These are phyloP conservation scores for Waltiozyma sp. DNA, from an alignment of 1,139 yeast genomes.

Conservation along the genomic window DNA sequence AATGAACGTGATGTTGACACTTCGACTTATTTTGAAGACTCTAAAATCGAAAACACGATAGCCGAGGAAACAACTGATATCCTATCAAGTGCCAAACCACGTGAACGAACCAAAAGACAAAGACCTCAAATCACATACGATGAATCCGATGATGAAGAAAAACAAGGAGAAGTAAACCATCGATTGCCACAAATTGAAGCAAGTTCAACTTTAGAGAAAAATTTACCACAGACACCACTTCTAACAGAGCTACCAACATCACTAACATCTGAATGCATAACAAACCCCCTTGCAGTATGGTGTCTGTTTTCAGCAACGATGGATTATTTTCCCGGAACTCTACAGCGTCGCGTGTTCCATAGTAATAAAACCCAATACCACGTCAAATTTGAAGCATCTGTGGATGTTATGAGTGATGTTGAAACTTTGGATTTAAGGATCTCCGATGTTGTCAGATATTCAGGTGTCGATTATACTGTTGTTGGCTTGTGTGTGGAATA, in stretches of 20 bases:
- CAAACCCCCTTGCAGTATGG: background rate
- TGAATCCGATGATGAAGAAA: background rate
- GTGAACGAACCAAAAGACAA: background rate
- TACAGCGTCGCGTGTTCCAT: background rate
- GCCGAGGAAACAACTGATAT: background rate
- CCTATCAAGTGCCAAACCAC: background rate
- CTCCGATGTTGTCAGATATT: constrained; percentile 29
- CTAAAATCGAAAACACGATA: background rate
- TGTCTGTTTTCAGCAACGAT: background rate
- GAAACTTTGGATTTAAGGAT: constrained; percentile 27
- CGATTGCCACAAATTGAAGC: no score
- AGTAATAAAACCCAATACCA: background rate
- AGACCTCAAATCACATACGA: background rate
- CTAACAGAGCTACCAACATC: background rate
- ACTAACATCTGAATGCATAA: background rate
- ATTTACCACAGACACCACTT: no score
- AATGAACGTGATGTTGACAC: no score
- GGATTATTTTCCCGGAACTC: background rate
- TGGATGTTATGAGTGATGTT: background rate
- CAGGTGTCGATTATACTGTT: constrained; percentile 27
- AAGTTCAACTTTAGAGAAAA: no score
- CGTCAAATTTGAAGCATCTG: background rate
- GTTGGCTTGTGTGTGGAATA: constrained; percentile 30
- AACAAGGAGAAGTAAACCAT: no score
- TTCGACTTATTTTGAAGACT: background rate